These are phyloP conservation scores for Daucus carota DNA, from an alignment of 129 eudicot genomes.

Conservation along the genomic window DH1_v3.0 NC_030388.2:12435001-12435500, in stretches of 20 bases:
- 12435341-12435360: not conserved
- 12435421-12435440: not conserved
- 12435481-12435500: not conserved
- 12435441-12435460: not conserved
- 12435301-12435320: conserved; percentile 66
- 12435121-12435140: conserved; percentile 77
- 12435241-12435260: conserved; percentile 96
- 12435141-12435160: conserved; percentile 72
- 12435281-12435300: conserved; percentile 60
- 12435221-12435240: conserved; percentile 77
- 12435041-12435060: conserved; percentile 55
- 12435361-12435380: not conserved
- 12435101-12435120: conserved; percentile 62
- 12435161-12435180: conserved; percentile 86
- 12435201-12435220: conserved; percentile 72
- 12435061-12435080: conserved; percentile 55
- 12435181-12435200: conserved; percentile 76
- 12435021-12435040: conserved; percentile 81
- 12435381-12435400: not conserved
- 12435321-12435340: not conserved
- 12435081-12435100: conserved; percentile 89
- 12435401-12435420: not conserved
- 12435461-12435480: not conserved
- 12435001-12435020: conserved; percentile 78
- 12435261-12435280: conserved; percentile 83